A percentile compares a stretch with the other conserved stretches of the same genome.
Evolutionary conservation across 331 rosid species (phyloP).

Genomic region (Stylosanthes scabra): DNA sequence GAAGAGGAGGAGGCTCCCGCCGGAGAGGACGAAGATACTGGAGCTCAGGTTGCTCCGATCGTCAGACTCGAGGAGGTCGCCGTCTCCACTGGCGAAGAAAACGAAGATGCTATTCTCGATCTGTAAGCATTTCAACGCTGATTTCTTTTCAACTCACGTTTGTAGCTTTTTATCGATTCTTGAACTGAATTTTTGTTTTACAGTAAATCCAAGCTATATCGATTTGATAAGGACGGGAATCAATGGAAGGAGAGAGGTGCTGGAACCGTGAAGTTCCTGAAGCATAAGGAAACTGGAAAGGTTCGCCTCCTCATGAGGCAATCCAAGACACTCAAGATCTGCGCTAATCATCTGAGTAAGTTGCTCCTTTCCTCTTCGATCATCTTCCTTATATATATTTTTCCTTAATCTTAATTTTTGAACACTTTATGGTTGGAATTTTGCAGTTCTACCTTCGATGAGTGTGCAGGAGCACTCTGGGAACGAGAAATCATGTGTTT

Average conservation of each 20-base stretch:
- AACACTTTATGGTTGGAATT: neutral
- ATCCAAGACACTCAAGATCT: slow-evolving; percentile 92
- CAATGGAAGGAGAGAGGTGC: slow-evolving; percentile 98
- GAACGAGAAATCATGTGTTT: slow-evolving; percentile 86
- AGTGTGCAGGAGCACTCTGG: slow-evolving; percentile 91
- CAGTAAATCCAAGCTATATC: slow-evolving; percentile 82
- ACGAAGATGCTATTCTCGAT: slow-evolving; percentile 79
- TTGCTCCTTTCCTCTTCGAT: neutral
- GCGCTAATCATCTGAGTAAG: slow-evolving; percentile 87
- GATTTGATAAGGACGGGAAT: slow-evolving; percentile 84
- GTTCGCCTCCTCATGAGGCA: slow-evolving; percentile 93
- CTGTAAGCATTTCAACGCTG: slow-evolving; percentile 50
- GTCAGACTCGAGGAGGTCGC: slow-evolving; percentile 81
- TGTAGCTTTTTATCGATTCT: neutral
- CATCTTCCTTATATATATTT: neutral
- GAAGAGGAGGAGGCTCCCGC: slow-evolving; percentile 79
- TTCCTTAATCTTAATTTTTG: neutral
- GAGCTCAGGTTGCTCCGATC: slow-evolving; percentile 93
- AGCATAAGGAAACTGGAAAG: slow-evolving; percentile 67
- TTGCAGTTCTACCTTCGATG: slow-evolving; percentile 71
- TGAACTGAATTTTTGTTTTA: slow-evolving; percentile 7
- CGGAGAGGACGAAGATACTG: slow-evolving; percentile 91
- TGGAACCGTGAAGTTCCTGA: slow-evolving; percentile 79
- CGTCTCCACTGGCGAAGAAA: slow-evolving; percentile 84
- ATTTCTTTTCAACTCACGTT: neutral